Conservation (phyloP, 2,329 filamentous ascomycete species). For the Neofusicoccum ribis region DNA sequence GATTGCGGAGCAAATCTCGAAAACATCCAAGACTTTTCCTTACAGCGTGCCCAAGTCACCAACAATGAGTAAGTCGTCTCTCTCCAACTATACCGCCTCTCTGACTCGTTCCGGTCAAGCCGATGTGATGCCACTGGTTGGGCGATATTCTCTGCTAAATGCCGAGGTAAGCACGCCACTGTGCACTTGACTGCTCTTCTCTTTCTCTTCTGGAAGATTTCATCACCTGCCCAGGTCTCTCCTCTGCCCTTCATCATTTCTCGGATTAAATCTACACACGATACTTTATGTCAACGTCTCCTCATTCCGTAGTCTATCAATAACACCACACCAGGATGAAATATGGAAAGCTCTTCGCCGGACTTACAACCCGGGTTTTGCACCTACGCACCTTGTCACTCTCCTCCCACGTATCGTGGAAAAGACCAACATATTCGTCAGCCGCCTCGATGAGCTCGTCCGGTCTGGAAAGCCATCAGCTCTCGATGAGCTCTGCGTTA, state of each 20-base stretch:
- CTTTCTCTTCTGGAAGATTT: background rate
- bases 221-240: no score
- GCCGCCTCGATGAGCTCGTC: conserved; percentile 15
- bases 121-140: conserved; percentile 26
- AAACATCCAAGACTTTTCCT: conserved; percentile 30
- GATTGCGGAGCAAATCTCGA: conserved; percentile 37
- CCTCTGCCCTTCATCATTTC: no score
- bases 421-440: conserved; percentile 24
- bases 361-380: conserved; percentile 27
- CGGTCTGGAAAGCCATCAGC: background rate
- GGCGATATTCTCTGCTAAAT: conserved; percentile 30
- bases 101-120: background rate
- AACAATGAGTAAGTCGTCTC: conserved; percentile 28
- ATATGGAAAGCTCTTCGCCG: conserved; percentile 23
- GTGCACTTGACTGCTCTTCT: background rate
- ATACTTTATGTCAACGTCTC: no score
- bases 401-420: conserved; percentile 27
- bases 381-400: conserved; percentile 25
- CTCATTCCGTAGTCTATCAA: no score
- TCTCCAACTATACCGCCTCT: background rate
- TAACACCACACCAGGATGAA: conserved; percentile 12
- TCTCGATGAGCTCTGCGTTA: background rate
- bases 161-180: conserved; percentile 23
- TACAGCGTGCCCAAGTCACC: conserved; percentile 37
- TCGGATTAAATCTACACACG: no score